Evolutionary conservation across 805 yeast species (phyloP).

Genomic region (Candida suzukii): DNA sequence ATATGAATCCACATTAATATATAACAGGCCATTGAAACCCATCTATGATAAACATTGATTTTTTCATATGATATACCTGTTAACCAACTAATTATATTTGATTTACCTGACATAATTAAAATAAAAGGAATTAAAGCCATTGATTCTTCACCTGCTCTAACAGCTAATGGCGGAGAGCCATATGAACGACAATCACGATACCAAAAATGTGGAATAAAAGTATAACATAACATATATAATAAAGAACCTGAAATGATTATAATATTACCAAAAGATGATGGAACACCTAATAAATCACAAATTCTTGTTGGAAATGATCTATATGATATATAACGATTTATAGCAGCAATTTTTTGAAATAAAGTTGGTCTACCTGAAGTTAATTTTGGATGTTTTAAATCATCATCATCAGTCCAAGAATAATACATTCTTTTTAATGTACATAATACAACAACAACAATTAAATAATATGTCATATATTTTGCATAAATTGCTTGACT

Average conservation of each 20-base stretch:
- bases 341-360: conserved; percentile 19
- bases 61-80: conserved; percentile 54
- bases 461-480: conserved; percentile 33
- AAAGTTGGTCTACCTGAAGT: not conserved
- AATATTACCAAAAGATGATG: conserved; percentile 29
- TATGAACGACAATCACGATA: conserved; percentile 45
- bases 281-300: conserved; percentile 30
- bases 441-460: conserved; percentile 28
- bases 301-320: conserved; percentile 24
- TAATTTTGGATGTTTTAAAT: conserved; percentile 1
- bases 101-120: conserved; percentile 43
- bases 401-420: conserved; percentile 13
- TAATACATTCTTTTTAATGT: conserved; percentile 21
- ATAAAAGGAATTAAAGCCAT: conserved; percentile 44
- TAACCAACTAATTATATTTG: conserved; percentile 38
- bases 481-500: conserved; percentile 28
- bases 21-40: conserved; percentile 34
- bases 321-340: conserved; percentile 24
- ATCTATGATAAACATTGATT: conserved; percentile 44
- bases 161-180: conserved; percentile 54
- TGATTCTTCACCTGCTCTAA: conserved; percentile 45
- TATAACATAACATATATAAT: conserved; percentile 26
- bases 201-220: conserved; percentile 41
- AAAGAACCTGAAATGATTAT: conserved; percentile 24
- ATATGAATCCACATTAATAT: conserved; percentile 42